Conservation (phyloP, 2,329 filamentous ascomycete species). For the Xylaria arbuscula region DNA sequence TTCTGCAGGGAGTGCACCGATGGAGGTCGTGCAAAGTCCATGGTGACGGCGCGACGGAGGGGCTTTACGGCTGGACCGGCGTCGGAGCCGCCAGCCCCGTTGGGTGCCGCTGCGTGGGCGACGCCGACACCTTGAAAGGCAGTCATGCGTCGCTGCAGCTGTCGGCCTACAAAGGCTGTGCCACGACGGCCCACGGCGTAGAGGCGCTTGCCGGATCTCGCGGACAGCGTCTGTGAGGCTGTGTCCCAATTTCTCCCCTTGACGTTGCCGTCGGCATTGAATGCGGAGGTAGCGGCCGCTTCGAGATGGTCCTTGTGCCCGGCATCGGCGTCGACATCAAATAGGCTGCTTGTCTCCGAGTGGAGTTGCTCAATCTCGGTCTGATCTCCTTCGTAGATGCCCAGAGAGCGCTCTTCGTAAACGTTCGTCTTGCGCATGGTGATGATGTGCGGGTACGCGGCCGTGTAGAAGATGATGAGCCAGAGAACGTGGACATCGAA, state of each 20-base stretch:
- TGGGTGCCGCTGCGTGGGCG: slow-evolving; percentile 1
- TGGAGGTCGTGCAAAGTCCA: slow-evolving; percentile 1
- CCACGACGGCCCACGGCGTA: slow-evolving; percentile 2
- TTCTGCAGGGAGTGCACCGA: slow-evolving; percentile 4
- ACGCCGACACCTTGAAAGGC: slow-evolving; percentile 4
- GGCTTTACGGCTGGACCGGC: slow-evolving; percentile 2
- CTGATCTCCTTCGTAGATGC: slow-evolving; percentile 5
- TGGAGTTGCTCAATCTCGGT: slow-evolving; percentile 5
- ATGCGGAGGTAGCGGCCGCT: slow-evolving; percentile 2
- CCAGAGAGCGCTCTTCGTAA: slow-evolving; percentile 5
- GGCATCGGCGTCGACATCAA: slow-evolving; percentile 4
- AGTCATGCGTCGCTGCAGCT: slow-evolving; percentile 4
- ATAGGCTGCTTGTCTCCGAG: slow-evolving; percentile 3
- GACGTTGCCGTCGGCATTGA: slow-evolving; percentile 4
- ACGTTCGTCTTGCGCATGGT: slow-evolving; percentile 5
- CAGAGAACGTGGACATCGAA: slow-evolving; percentile 5
- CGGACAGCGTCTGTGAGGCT: slow-evolving; percentile 4
- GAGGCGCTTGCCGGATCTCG: slow-evolving; percentile 2
- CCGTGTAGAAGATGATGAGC: slow-evolving; percentile 5
- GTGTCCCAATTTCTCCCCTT: background rate
- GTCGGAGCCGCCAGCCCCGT: slow-evolving; percentile 1
- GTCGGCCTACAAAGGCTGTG: slow-evolving; percentile 3
- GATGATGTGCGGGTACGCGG: slow-evolving; percentile 1
- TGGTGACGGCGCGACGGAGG: slow-evolving; percentile 1
- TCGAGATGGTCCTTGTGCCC: slow-evolving; percentile 1